Base-by-base conservation (phyloP, 441 rosid species). In the Isatis lusitanica region DNA sequence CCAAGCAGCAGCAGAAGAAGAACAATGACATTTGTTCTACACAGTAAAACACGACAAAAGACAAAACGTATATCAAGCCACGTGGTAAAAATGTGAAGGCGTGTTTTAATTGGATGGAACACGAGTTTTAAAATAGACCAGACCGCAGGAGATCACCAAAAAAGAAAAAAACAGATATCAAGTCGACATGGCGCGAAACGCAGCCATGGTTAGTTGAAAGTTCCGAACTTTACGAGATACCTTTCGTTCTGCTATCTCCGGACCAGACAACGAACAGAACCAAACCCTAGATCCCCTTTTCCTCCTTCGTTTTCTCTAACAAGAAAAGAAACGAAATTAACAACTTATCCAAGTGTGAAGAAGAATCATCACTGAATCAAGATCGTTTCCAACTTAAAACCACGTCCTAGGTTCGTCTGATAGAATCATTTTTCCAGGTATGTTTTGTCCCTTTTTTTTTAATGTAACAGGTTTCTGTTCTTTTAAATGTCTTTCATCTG, bases 251-350 rank as follows among this genome's bases (percentile, higher is more conserved):
- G 53, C 8, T 50, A 28, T 72, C 70, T 17, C 58, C 11, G 28
- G 4, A 1, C 46, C 47, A 46, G 26, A 55, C 28, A 58, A 51
- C 5, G 57, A 56, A 56, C 61, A 73, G 40, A 28, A 51, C 59
- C 43, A 66, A 78, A 73, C 81, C 81, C 79, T 74, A 78, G 75
- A 73, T 78, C 81, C 75, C 64, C 51, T 64, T 63, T 68, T 69
- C 50, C 38, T 38, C 33, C 70, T 51, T 40, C 57, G 28, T 33
- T 69, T 40, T 70, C 68, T 65, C 73, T 60, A 44, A 33, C 58
- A 67, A 36, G 21, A 71, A n/a, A 43, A 15, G 8, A 39, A 57
- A 18, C 36, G 31, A 52, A 47, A 7, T 70, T 64, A 21, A 58
- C 72, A 70, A 47, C 66, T 76, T 38, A 43, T 44, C 46, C 31